Base-by-base conservation (phyloP, 1,139 yeast genomes). In the Yamadazyma dushanensis region DNA sequence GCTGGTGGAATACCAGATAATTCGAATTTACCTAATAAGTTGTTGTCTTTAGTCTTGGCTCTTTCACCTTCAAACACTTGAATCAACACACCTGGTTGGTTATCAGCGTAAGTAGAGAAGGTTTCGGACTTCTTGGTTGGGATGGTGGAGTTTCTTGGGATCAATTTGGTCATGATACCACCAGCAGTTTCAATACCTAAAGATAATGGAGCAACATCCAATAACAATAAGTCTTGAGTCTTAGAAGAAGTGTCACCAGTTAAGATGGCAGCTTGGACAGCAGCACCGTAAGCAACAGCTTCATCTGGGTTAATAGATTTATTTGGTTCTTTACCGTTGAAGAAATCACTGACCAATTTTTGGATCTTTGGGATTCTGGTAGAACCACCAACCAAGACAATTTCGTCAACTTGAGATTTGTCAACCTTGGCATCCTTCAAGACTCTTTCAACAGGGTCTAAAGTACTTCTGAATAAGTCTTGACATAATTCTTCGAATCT, bases 11-110 rank as follows among this genome's bases (percentile, higher is more conserved):
- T 88, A 76, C 92, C 92, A 80, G 87, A 88, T 71, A 92, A 86
- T 83, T 92, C 97, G 74, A 92, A 92, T 79, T 92, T 97, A 81
- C 98, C 98, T 70, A 92, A 86, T 68, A 90, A 83, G 66, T 97
- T 89, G 95, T 92, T 92, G 78, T 92, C 97, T 57, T 88, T 70
- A 82, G 97, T 90, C 95, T 90, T 92, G 66, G 89, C 96, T 82
- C 98, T 96, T 80, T 92, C 98, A 84, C 98, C 98, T 78, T 92
- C 97, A 90, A 90, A 92, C 51, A 92, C 97, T 73, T 97, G 98
- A 96, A 92, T 90, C 73, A 88, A 95, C 58, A 92, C 98, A 59
- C 96, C 88, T 70, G 97, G 90, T 79, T 92, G 98, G 83, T 88
- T 92, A 83, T 92, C 98, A 66, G 87, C 96, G 66, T 87, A 96